phyloP scores from a whole-genome alignment of 179 eudicot species.

The Gypsophila paniculata region DNA sequence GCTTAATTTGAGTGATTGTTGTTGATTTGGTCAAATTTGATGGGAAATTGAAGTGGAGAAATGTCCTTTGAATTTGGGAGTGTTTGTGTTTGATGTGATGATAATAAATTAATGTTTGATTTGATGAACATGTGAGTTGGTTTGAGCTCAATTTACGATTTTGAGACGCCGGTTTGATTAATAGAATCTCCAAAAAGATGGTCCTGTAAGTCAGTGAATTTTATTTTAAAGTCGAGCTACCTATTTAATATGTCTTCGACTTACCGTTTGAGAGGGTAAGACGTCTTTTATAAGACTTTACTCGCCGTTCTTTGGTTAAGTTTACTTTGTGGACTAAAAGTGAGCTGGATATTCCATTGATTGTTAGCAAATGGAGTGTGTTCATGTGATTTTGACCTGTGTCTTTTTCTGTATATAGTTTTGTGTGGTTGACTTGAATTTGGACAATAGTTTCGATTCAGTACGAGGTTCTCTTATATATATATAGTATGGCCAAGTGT shows the following conservation, averaged over 20 bases:
- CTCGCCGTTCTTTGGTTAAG: not conserved
- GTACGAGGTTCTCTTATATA: conserved; percentile 29
- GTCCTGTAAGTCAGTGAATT: too few relatives aligned
- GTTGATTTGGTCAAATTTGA: not conserved
- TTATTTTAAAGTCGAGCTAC: too few relatives aligned
- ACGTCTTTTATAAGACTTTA: too few relatives aligned
- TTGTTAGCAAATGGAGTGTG: conserved; percentile 10
- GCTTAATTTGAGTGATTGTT: not conserved
- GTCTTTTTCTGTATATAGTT: conserved; percentile 12
- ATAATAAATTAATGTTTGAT: conserved; percentile 4
- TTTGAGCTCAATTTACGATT: not conserved
- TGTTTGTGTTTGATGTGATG: not conserved
- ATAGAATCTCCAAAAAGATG: too few relatives aligned
- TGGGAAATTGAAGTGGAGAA: not conserved
- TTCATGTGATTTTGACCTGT: conserved; percentile 21
- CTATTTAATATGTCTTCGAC: too few relatives aligned
- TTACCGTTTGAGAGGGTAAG: too few relatives aligned
- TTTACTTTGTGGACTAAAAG: conserved; percentile 3
- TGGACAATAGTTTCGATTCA: conserved; percentile 15
- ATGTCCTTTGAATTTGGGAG: not conserved
- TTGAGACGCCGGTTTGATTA: not conserved
- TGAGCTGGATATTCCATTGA: conserved; percentile 11
- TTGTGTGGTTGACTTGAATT: conserved; percentile 21
- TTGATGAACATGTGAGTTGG: conserved; percentile 5
- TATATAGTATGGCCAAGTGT: conserved; percentile 25